Percentiles rank a stretch among this genome's conserved stretches.
phyloP scores from a whole-genome alignment of 148 eudicot species.

The Camellia lanceoleosa region DNA sequence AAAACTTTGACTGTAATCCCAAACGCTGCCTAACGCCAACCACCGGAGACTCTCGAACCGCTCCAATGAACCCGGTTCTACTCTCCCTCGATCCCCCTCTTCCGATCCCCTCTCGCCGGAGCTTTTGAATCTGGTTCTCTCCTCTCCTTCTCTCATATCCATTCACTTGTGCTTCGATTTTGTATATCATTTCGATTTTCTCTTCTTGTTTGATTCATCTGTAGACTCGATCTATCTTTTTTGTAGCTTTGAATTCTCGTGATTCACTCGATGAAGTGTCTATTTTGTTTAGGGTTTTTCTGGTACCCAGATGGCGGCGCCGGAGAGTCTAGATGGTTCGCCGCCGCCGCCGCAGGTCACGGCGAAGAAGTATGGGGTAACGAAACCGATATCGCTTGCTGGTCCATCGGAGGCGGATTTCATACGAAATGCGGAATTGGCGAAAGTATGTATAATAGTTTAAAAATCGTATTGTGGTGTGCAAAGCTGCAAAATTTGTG shows the following conservation, averaged over 20 bases:
- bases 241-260: constrained; percentile 11
- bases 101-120: constrained; percentile 3
- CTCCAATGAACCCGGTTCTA: constrained; percentile 13
- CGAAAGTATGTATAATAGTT: constrained; percentile 30
- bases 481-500: not conserved
- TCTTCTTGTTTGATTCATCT: not conserved
- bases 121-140: constrained; percentile 10
- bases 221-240: constrained; percentile 2
- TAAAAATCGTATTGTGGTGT: not conserved
- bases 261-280: constrained; percentile 16
- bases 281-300: constrained; percentile 12
- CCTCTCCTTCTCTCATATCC: constrained; percentile 4
- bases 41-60: constrained; percentile 9
- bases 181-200: not conserved
- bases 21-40: constrained; percentile 15
- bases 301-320: constrained; percentile 30
- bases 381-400: constrained; percentile 56
- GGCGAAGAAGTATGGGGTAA: constrained; percentile 36
- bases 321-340: constrained; percentile 26
- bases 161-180: too few relatives aligned
- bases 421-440: constrained; percentile 48
- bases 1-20: constrained; percentile 1
- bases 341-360: constrained; percentile 18
- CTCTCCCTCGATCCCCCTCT: not conserved
- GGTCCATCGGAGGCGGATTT: constrained; percentile 62